Conservation (phyloP, 163 green algal genomes). For the Chlorella variabilis region DNA sequence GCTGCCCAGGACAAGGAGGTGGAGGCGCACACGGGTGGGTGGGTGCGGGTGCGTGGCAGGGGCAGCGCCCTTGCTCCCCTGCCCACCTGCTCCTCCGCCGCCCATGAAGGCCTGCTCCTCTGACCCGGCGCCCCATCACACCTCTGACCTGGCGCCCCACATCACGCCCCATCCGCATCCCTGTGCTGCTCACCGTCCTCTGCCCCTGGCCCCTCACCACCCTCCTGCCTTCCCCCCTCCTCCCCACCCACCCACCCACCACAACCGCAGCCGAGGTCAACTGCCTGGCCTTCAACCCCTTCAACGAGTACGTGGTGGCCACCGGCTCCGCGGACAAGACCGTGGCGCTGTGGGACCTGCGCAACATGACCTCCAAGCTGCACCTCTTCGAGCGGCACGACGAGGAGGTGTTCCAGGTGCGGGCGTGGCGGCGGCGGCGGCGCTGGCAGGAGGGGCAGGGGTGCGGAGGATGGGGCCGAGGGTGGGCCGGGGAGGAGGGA, state of each 20-base stretch:
- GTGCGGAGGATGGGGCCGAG: not conserved
- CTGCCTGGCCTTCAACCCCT: constrained; percentile 98
- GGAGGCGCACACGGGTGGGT: constrained; percentile 70
- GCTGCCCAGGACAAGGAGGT: constrained; percentile 50
- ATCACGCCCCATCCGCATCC: no score
- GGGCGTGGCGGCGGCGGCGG: not conserved
- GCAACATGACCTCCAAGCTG: constrained; percentile 88
- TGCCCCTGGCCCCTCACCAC: not conserved
- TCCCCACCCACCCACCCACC: not conserved
- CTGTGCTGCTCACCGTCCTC: not conserved
- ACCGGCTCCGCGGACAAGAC: constrained; percentile 95
- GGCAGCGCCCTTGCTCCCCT: no score
- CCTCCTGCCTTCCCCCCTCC: not conserved
- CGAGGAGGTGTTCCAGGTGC: constrained; percentile 96
- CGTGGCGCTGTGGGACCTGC: constrained; percentile 92
- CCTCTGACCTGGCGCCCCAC: no score
- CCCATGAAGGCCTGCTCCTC: no score
- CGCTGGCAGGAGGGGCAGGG: not conserved
- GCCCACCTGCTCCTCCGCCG: no score
- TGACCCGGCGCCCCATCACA: no score
- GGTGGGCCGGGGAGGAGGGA: not conserved
- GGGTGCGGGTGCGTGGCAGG: not conserved
- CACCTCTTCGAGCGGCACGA: constrained; percentile 93
- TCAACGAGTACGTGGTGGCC: constrained; percentile 96
- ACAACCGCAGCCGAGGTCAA: constrained; percentile 89